Evolutionary conservation across 2,329 filamentous ascomycete genomes (phyloP), one percentile per base, ranked within the genome.

Genomic region (Fusarium buxicola): DNA sequence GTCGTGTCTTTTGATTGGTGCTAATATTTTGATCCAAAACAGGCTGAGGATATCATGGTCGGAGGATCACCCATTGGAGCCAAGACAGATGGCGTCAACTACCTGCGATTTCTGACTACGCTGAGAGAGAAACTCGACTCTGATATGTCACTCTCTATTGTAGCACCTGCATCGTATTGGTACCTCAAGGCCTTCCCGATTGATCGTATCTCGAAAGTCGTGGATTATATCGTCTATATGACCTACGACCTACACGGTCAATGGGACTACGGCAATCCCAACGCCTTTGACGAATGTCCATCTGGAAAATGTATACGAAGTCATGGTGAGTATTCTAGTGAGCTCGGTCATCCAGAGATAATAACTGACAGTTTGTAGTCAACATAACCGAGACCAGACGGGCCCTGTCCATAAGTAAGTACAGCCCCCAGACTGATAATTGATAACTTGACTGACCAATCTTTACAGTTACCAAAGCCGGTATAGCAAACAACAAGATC

Each of bases 331-430:
- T n/a, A n/a, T n/a, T n/a, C n/a, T n/a, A n/a, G n/a, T n/a, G n/a
- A n/a, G 7, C 13, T 5, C 4, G 3, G 9, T 34, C 13, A n/a
- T 34, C 4, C 32, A 34, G 9, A 9, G n/a, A 3, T 34, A 5
- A 7, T 5, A 3, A 15, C 16, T 5, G 10, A 15, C n/a, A 21
- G 5, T 7, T 21, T 21, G 9, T 18, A 31, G 66, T 78, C 50
- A 79, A 78, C 54, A 18, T 72, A 15, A 79, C 70, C 1, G 76
- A 80, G 58, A 78, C 75, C 0, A 48, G 58, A 1, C 64, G 58
- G 8, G 47, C 77, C 0, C 56, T 80, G 5, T 49, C 69, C 5
- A 77, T 77, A 68, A 58, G 57, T n/a, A n/a, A n/a, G n/a, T n/a
- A n/a, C n/a, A n/a, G n/a, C n/a, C n/a, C n/a, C n/a, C n/a, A n/a